Conservation (phyloP, 306 rosid species). For the Quercus berberidifolia region DNA sequence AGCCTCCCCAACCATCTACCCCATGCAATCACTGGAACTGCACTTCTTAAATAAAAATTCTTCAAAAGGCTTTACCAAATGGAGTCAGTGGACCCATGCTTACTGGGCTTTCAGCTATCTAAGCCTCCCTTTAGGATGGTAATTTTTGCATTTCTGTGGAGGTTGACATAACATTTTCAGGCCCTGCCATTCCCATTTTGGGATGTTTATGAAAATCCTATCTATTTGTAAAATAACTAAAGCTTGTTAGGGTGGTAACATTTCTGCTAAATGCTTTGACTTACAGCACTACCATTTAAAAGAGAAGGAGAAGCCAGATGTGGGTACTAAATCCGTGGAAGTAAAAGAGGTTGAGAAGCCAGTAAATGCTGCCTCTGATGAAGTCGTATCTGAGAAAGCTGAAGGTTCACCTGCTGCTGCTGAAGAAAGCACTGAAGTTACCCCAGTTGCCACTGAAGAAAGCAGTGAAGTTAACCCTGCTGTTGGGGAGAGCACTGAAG, state of each 20-base stretch:
- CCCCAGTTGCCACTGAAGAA: constrained; percentile 31
- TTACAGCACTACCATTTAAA: constrained; percentile 64
- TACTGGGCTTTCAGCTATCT: background rate
- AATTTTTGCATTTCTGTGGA: background rate
- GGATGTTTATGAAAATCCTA: background rate
- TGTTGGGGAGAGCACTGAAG: constrained; percentile 34
- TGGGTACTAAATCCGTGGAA: constrained; percentile 43
- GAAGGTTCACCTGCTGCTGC: constrained; percentile 36
- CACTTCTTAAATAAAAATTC: no score
- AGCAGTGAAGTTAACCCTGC: constrained; percentile 45
- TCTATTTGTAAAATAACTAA: background rate
- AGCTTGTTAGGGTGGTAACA: background rate
- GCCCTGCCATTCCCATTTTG: background rate
- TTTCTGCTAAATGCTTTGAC: constrained; percentile 13
- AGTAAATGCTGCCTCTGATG: constrained; percentile 36
- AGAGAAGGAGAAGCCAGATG: constrained; percentile 46
- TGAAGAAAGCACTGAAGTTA: constrained; percentile 27
- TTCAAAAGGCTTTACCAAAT: no score
- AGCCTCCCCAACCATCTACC: no score
- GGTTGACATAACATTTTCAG: background rate
- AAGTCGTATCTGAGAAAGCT: constrained; percentile 38
- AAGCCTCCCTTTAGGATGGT: background rate
- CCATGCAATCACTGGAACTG: no score
- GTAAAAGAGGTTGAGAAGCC: constrained; percentile 59
- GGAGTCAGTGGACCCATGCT: background rate